These are phyloP conservation scores for Cercophora sp. DNA, from an alignment of 495 filamentous ascomycete genomes.

Conservation along the genomic window DNA sequence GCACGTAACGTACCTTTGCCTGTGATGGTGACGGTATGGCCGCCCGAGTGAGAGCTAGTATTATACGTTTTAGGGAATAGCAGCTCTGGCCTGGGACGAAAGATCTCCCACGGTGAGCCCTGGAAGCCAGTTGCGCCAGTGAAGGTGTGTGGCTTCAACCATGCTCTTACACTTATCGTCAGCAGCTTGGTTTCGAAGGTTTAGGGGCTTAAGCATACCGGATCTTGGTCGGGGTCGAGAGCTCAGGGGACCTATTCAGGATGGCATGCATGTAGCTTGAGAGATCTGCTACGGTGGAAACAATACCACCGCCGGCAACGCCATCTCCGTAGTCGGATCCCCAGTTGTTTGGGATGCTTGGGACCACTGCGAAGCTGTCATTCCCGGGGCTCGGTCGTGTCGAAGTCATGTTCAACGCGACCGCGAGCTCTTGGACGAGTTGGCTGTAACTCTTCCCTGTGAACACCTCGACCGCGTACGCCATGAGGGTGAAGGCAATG, in stretches of 20 bases:
- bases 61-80: conserved; percentile 16
- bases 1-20: no score
- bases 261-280: conserved; percentile 34
- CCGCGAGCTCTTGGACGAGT: conserved; percentile 31
- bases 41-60: not conserved
- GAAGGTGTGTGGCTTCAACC: conserved; percentile 22
- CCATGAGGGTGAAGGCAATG: conserved; percentile 41
- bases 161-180: conserved; percentile 1
- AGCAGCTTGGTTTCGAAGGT: not conserved
- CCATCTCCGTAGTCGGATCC: conserved; percentile 16
- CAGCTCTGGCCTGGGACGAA: conserved; percentile 13
- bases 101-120: conserved; percentile 29
- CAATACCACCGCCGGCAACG: conserved; percentile 28
- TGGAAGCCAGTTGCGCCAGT: conserved; percentile 14
- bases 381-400: conserved; percentile 25
- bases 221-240: conserved; percentile 11
- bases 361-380: conserved; percentile 22
- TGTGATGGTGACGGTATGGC: conserved; percentile 21
- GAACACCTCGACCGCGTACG: conserved; percentile 38
- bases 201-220: not conserved
- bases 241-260: conserved; percentile 6
- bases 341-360: conserved; percentile 18
- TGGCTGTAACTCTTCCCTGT: conserved; percentile 37
- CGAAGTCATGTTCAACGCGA: conserved; percentile 35
- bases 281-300: conserved; percentile 35